A percentile compares a stretch with the other conserved stretches of the same genome.
Evolutionary conservation across 768 basidiomycete species (phyloP).

Genomic region (Suillus luteus): DNA sequence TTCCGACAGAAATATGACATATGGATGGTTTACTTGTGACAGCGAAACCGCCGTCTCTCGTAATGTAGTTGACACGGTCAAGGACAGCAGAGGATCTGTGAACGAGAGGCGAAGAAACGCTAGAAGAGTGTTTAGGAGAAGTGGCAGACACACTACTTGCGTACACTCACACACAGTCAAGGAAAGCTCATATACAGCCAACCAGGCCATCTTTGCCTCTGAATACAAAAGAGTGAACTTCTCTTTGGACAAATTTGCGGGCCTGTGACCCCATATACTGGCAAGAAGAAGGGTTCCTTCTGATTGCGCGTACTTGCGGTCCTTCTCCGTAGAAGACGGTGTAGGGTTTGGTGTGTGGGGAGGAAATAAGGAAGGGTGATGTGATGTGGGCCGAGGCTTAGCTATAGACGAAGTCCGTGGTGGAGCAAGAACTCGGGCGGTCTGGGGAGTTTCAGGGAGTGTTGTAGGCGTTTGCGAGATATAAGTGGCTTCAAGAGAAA

Average conservation of each 20-base stretch:
- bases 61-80: conserved; percentile 87
- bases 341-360: conserved; percentile 85
- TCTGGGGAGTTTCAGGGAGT: conserved; percentile 39
- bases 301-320: conserved; percentile 73
- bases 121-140: conserved; percentile 32
- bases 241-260: conserved; percentile 47
- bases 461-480: conserved; percentile 52
- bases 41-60: conserved; percentile 69
- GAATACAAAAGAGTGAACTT: conserved; percentile 71
- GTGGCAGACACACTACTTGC: neutral
- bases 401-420: conserved; percentile 56
- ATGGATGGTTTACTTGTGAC: conserved; percentile 39
- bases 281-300: conserved; percentile 77
- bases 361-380: conserved; percentile 71
- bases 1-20: conserved; percentile 31
- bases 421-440: conserved; percentile 41
- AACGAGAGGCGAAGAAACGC: conserved; percentile 75
- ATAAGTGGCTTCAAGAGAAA: conserved; percentile 82
- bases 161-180: conserved; percentile 73
- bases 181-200: conserved; percentile 77
- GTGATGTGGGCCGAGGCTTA: conserved; percentile 36
- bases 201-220: conserved; percentile 60
- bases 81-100: conserved; percentile 74
- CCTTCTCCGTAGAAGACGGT: conserved; percentile 69
- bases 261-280: conserved; percentile 72